phyloP scores from a whole-genome alignment of 352 stramenopile genomes.

The Globisporangium heterothallicum region DNA sequence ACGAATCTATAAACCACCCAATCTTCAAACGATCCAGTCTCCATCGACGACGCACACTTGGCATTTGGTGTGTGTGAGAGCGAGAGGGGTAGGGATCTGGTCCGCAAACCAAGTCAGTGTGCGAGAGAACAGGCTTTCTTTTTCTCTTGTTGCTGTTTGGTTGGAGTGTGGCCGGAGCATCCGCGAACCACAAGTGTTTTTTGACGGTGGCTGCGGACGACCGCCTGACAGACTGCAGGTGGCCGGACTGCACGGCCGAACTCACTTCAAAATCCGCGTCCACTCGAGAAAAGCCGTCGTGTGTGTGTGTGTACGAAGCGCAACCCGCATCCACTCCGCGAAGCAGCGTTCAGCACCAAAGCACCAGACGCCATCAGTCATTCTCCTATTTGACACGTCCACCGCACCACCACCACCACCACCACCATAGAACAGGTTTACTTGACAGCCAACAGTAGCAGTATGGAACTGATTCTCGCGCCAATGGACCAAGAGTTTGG shows the following conservation, averaged over 20 bases:
- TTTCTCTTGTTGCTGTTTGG: neutral
- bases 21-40: slow-evolving; percentile 7
- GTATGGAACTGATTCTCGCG: slow-evolving; percentile 67
- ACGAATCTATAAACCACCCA: slow-evolving; percentile 1
- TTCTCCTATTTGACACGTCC: slow-evolving; percentile 12
- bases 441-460: neutral
- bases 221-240: neutral
- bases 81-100: slow-evolving; percentile 4
- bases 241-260: slow-evolving; percentile 9
- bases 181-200: neutral
- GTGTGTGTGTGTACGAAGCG: neutral
- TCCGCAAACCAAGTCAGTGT: neutral
- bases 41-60: slow-evolving; percentile 4
- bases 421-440: neutral
- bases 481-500: slow-evolving; percentile 44
- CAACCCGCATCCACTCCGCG: neutral
- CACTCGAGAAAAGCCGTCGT: neutral
- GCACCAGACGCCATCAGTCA: slow-evolving; percentile 6
- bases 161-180: neutral
- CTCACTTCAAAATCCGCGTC: slow-evolving; percentile 15
- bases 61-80: neutral
- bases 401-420: neutral
- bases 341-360: neutral
- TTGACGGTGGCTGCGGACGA: neutral
- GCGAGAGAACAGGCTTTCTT: neutral